These are phyloP conservation scores for Zymoseptoria crescenta DNA, from an alignment of 2,329 filamentous ascomycete species.

Conservation along the genomic window DNA sequence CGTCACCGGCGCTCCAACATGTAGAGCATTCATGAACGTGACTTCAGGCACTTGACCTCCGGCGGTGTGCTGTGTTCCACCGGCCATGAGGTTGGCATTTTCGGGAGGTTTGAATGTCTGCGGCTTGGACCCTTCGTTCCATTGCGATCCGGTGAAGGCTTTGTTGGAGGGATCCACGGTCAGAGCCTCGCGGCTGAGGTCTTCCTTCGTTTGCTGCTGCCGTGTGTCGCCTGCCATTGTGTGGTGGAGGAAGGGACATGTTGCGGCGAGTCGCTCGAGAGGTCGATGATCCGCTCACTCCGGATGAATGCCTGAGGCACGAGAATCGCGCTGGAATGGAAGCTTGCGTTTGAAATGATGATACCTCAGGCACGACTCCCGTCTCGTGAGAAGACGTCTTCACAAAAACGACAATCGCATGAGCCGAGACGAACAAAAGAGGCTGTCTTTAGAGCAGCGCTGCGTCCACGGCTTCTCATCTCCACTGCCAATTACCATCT, in stretches of 20 bases:
- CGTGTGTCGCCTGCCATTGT: conserved; percentile 41
- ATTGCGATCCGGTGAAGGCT: conserved; percentile 30
- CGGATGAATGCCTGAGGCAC: background rate
- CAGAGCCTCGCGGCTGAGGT: conserved; percentile 25
- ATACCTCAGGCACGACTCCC: too few relatives aligned
- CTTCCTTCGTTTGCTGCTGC: conserved; percentile 21
- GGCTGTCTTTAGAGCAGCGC: too few relatives aligned
- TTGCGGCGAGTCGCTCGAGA: background rate
- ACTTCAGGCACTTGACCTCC: conserved; percentile 56
- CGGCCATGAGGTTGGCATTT: conserved; percentile 48
- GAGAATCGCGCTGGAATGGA: background rate
- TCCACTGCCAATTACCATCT: too few relatives aligned
- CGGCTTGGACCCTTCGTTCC: conserved; percentile 20
- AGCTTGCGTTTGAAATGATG: too few relatives aligned
- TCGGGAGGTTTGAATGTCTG: conserved; percentile 29
- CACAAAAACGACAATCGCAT: too few relatives aligned
- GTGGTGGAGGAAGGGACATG: background rate
- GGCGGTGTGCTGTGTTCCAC: conserved; percentile 51
- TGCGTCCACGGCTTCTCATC: too few relatives aligned
- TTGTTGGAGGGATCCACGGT: conserved; percentile 26
- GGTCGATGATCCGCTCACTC: background rate
- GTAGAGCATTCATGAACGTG: conserved; percentile 50
- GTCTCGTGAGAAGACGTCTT: too few relatives aligned
- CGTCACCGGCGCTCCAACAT: conserved; percentile 59
- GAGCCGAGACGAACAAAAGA: too few relatives aligned